A percentile compares a stretch with the other conserved stretches of the same genome.
phyloP scores from a whole-genome alignment of 2,329 filamentous ascomycete genomes.

The Aspergillus sp. region DNA sequence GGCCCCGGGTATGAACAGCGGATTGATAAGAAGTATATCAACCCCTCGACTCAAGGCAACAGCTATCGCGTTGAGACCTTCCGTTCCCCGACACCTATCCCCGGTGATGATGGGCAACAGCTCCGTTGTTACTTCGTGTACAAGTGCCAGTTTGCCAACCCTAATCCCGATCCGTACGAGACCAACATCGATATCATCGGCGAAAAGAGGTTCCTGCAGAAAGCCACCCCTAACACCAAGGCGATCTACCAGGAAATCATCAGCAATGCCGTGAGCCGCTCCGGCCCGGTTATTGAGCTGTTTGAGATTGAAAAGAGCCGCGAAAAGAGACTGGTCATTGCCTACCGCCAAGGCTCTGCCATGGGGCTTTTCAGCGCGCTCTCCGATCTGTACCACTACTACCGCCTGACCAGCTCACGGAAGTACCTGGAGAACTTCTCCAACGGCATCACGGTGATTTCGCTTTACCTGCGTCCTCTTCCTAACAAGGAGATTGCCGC shows the following conservation, averaged over 20 bases:
- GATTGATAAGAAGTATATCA: conserved; percentile 93
- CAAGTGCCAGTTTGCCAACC: conserved; percentile 84
- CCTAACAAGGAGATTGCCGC: conserved; percentile 57
- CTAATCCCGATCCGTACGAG: conserved; percentile 72
- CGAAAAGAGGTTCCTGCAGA: conserved; percentile 90
- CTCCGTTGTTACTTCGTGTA: conserved; percentile 99
- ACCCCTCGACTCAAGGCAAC: conserved; percentile 69
- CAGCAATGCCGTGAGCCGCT: conserved; percentile 76
- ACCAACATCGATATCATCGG: conserved; percentile 88
- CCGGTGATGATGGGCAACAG: conserved; percentile 73
- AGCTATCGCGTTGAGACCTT: conserved; percentile 96
- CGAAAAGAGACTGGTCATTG: conserved; percentile 92
- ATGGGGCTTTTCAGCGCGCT: conserved; percentile 92
- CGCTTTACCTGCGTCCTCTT: conserved; percentile 82
- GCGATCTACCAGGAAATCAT: conserved; percentile 95
- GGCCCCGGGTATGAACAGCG: conserved; percentile 93
- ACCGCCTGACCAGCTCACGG: conserved; percentile 89
- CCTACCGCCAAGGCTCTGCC: conserved; percentile 90
- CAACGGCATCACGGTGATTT: conserved; percentile 97
- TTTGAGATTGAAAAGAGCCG: conserved; percentile 90
- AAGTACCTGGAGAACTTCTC: conserved; percentile 99
- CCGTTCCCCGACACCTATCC: conserved; percentile 81
- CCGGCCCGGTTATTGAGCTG: conserved; percentile 94
- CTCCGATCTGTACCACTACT: conserved; percentile 97
- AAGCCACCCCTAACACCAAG: conserved; percentile 94